Evolutionary conservation across 2,329 filamentous ascomycete species (phyloP).

Genomic region (Aciculosporium take): DNA sequence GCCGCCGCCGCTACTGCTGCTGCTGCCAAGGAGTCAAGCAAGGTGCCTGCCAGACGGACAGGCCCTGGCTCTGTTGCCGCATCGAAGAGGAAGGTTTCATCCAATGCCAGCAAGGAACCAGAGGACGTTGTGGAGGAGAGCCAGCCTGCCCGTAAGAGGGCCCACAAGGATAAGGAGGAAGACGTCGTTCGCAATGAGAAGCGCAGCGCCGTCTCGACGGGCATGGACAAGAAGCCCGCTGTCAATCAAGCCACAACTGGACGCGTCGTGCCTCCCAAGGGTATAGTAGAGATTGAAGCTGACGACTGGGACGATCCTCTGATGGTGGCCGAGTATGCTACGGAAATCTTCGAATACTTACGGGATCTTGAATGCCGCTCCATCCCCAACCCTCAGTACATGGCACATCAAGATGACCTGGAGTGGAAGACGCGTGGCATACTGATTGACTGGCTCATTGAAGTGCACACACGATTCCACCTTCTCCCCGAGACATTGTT

Average conservation of each 20-base stretch:
- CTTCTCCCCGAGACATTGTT: slow-evolving; percentile 93
- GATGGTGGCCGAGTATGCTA: slow-evolving; percentile 96
- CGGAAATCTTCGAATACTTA: slow-evolving; percentile 94
- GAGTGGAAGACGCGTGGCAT: slow-evolving; percentile 99
- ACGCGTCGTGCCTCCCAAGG: background rate
- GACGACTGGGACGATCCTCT: slow-evolving; percentile 88
- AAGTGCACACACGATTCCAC: slow-evolving; percentile 94
- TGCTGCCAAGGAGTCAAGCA: slow-evolving; percentile 54
- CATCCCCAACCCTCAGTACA: slow-evolving; percentile 83
- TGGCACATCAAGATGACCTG: slow-evolving; percentile 83
- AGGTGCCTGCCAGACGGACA: slow-evolving; percentile 55
- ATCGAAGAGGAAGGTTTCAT: slow-evolving; percentile 54
- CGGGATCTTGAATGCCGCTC: slow-evolving; percentile 67
- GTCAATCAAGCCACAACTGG: slow-evolving; percentile 1
- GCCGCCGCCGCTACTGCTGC: slow-evolving; percentile 31
- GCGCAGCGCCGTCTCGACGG: slow-evolving; percentile 14
- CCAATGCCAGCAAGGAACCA: slow-evolving; percentile 34
- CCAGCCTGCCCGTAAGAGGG: slow-evolving; percentile 56
- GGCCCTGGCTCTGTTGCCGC: slow-evolving; percentile 53
- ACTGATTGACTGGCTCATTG: slow-evolving; percentile 93
- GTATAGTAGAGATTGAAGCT: slow-evolving; percentile 40
- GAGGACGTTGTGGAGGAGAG: slow-evolving; percentile 48
- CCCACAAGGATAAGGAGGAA: slow-evolving; percentile 23
- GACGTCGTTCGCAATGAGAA: slow-evolving; percentile 34
- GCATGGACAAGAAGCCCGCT: slow-evolving; percentile 17